Evolutionary conservation across 2,329 filamentous ascomycete genomes (phyloP).

Genomic region (Cercospora beticola): DNA sequence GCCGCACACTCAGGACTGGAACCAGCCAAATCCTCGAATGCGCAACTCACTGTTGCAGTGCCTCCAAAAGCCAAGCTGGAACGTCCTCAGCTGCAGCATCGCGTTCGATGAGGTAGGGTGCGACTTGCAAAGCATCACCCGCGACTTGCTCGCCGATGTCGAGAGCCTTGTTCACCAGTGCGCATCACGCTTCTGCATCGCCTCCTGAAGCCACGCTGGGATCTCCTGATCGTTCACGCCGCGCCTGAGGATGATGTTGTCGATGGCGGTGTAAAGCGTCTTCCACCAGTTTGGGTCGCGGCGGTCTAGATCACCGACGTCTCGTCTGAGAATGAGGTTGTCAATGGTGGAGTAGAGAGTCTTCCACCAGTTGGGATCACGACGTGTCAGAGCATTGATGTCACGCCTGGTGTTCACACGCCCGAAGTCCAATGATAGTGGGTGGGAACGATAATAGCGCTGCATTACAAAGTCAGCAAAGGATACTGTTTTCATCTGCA

Average conservation of each 20-base stretch:
- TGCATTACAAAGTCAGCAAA: no score
- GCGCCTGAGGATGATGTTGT: background rate
- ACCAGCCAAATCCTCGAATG: background rate
- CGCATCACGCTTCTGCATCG: background rate
- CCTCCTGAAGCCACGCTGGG: background rate
- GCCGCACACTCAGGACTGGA: background rate
- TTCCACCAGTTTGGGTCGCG: background rate
- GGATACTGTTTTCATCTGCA: no score
- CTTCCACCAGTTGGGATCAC: background rate
- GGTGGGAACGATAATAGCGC: background rate
- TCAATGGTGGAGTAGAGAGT: background rate
- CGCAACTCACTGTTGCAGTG: background rate
- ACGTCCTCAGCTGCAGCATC: background rate
- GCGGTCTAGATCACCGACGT: background rate
- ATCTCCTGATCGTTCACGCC: background rate
- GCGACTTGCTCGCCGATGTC: background rate
- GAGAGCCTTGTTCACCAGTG: background rate
- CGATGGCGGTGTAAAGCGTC: background rate
- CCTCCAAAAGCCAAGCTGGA: background rate
- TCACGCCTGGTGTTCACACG: background rate
- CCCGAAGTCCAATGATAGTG: background rate
- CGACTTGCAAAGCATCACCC: background rate
- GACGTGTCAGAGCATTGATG: background rate
- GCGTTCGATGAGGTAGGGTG: background rate
- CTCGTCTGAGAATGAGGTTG: background rate